phyloP scores from a whole-genome alignment of 2,329 filamentous ascomycete species.

The Hypoxylon sp. region DNA sequence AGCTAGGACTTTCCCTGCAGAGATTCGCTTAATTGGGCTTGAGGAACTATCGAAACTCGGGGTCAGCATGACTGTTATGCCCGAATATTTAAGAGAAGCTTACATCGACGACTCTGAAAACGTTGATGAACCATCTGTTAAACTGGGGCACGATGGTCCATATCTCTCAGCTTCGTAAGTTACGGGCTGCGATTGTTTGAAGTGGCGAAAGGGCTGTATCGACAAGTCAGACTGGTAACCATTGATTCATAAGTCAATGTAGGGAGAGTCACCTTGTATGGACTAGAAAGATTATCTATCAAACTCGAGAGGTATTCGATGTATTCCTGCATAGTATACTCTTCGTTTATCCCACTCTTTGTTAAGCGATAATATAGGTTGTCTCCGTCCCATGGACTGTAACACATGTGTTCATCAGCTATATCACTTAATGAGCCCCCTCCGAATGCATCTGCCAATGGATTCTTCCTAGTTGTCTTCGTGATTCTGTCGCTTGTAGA shows the following conservation, averaged over 20 bases:
- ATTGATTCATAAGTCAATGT: not conserved
- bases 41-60: not conserved
- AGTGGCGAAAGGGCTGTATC: not conserved
- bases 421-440: not conserved
- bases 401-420: slow-evolving; percentile 13
- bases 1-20: not conserved
- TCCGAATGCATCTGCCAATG: not conserved
- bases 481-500: not conserved
- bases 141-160: slow-evolving; percentile 16
- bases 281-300: not conserved
- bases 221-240: slow-evolving; percentile 4
- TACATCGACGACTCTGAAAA: not conserved
- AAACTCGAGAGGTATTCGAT: not conserved
- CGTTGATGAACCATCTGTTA: slow-evolving; percentile 15
- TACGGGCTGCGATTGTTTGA: not conserved
- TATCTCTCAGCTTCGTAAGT: not conserved
- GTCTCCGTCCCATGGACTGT: slow-evolving; percentile 15
- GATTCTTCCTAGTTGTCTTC: not conserved
- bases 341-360: not conserved
- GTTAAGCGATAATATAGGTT: slow-evolving; percentile 14
- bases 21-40: not conserved
- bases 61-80: not conserved
- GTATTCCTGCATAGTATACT: slow-evolving; percentile 9
- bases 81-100: not conserved
- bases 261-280: not conserved